Conservation (phyloP, 2,329 filamentous ascomycete species). For the Dactylellina leptospora region DNA sequence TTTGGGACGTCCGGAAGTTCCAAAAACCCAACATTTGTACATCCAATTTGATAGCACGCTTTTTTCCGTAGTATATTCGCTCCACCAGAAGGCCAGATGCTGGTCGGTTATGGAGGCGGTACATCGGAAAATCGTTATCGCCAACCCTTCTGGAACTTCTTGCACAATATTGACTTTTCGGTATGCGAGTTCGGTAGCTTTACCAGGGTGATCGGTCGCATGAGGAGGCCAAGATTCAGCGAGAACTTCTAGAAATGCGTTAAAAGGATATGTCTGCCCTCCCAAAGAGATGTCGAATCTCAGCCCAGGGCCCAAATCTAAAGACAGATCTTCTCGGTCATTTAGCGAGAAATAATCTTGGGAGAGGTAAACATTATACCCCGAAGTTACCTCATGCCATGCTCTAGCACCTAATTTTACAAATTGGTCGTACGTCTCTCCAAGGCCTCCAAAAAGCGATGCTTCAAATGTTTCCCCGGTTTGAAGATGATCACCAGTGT, state of each 20-base stretch:
- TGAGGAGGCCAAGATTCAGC: not conserved
- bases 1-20: not conserved
- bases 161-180: conserved; percentile 12
- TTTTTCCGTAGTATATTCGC: not conserved
- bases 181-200: not conserved
- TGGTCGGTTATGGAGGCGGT: not conserved
- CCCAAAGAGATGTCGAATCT: too few relatives aligned
- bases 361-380: too few relatives aligned
- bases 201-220: not conserved
- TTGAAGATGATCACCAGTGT: not conserved
- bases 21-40: conserved; percentile 17
- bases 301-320: conserved; percentile 21
- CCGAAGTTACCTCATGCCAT: not conserved
- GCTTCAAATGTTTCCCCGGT: not conserved
- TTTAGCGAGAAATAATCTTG: not conserved
- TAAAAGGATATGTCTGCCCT: conserved; percentile 17
- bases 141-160: not conserved
- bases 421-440: not conserved
- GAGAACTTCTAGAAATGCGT: not conserved
- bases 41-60: not conserved
- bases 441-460: too few relatives aligned
- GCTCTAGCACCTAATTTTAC: not conserved
- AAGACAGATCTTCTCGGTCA: not conserved
- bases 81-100: conserved; percentile 21
- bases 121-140: not conserved